Evolutionary conservation across 2,329 filamentous ascomycete species (phyloP), one percentile per base, ranked within the genome.

Genomic region (Colletotrichum plurivorum): DNA sequence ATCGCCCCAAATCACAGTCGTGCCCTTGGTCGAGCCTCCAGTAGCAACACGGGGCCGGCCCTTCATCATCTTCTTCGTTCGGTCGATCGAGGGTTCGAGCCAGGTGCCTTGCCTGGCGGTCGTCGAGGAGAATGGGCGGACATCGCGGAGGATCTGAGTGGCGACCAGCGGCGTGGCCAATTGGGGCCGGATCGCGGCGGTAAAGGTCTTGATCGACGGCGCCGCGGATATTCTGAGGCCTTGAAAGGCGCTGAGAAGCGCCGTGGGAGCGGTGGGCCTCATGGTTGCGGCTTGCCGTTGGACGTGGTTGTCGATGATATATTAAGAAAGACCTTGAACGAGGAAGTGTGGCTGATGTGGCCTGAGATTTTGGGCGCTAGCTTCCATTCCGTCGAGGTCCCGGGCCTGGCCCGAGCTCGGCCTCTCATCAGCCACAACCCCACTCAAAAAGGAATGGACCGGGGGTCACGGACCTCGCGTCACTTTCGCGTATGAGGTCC

Each of bases 1-100:
- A 80, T 98, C 95, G 63, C 96, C 96, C 94, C 94, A 98, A 66
- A 97, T 90, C 20, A 99, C 93, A 0, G 95, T 98, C 43, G 96
- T 99, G 74, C 96, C 96, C 79, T 97, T 94, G 43, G 88, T 91
- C 63, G 93, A 97, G 70, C 96, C 96, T 71, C 96, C 96, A 0
- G 95, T 99, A 25, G 93, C 89, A 56, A 98, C 94, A 75, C 94
- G 90, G 57, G 93, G 92, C 2, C 94, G 90, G 46, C 95, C 96
- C 84, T 98, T 98, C 74, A 94, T 95, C 86, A 97, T 97, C 80
- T 93, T 94, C 77, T 90, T 92, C 78, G 94, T 95, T 73, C 93
- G 90, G 75, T 91, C 81, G 71, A 89, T 83, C 75, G 89, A 92
- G 41, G 95, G 95, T 67, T 93, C 88, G 55, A 98, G 92, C 94